Evolutionary conservation across 2,329 filamentous ascomycete species (phyloP).

Genomic region (Aureobasidium subglaciale): DNA sequence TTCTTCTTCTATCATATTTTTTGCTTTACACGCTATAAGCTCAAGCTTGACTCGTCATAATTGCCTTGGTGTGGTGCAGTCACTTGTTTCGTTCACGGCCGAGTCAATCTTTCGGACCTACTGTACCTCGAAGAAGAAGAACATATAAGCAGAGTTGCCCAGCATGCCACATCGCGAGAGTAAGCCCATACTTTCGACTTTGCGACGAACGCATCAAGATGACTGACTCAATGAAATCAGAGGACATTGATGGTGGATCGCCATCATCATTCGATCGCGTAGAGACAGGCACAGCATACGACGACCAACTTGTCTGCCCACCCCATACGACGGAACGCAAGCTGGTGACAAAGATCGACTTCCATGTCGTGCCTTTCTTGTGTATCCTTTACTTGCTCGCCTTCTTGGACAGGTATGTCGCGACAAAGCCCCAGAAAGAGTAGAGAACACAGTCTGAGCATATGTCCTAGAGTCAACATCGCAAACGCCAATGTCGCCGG

Average conservation of each 20-base stretch:
- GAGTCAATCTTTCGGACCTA: neutral
- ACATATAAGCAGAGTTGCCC: neutral
- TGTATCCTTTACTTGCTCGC: conserved; percentile 46
- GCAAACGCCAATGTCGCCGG: conserved; percentile 47
- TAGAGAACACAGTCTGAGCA: neutral
- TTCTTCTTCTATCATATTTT: neutral
- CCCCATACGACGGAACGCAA: conserved; percentile 43
- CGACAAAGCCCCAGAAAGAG: neutral
- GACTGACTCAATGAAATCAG: conserved; percentile 1
- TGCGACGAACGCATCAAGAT: neutral
- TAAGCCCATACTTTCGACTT: neutral
- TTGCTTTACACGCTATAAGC: neutral
- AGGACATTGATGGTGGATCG: conserved; percentile 6
- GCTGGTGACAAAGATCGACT: conserved; percentile 39
- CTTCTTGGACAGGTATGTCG: conserved; percentile 37
- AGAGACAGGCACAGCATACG: conserved; percentile 25
- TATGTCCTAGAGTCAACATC: conserved; percentile 41
- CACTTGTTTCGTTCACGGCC: neutral
- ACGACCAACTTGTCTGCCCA: conserved; percentile 38
- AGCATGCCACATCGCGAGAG: neutral
- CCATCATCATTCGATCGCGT: neutral
- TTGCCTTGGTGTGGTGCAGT: neutral
- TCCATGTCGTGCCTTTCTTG: conserved; percentile 43
- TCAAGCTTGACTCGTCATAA: neutral
- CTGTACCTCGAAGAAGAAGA: neutral